Percentiles rank a stretch among this genome's conserved stretches.
phyloP scores from a whole-genome alignment of 768 basidiomycete genomes.

The Collybiopsis confluens region DNA sequence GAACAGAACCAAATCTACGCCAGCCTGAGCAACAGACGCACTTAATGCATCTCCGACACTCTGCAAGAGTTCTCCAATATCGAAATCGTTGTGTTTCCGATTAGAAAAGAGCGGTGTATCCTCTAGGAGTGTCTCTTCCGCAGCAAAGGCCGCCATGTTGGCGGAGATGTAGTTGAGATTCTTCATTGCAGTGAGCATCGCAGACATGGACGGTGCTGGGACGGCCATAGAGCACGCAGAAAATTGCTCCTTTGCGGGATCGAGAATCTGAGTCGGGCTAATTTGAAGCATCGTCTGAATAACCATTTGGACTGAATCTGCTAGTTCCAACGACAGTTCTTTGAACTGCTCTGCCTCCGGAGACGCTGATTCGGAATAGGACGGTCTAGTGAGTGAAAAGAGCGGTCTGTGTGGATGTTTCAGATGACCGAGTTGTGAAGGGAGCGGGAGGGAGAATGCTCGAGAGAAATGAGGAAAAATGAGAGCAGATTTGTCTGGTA shows the following conservation, averaged over 20 bases:
- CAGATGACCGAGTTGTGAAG: slow-evolving; percentile 72
- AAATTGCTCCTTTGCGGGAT: slow-evolving; percentile 91
- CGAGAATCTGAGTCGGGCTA: slow-evolving; percentile 84
- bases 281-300: slow-evolving; percentile 90
- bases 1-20: slow-evolving; percentile 88
- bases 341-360: slow-evolving; percentile 41
- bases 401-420: slow-evolving; percentile 57
- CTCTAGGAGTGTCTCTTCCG: slow-evolving; percentile 9
- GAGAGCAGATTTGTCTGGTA: slow-evolving; percentile 6
- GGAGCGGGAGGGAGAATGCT: slow-evolving; percentile 76
- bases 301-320: slow-evolving; percentile 86
- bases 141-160: slow-evolving; percentile 61
- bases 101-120: slow-evolving; percentile 13
- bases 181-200: slow-evolving; percentile 89
- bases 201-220: slow-evolving; percentile 83
- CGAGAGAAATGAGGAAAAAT: slow-evolving; percentile 59
- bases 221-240: slow-evolving; percentile 85
- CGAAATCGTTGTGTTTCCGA: slow-evolving; percentile 59
- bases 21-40: slow-evolving; percentile 75
- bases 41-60: slow-evolving; percentile 84
- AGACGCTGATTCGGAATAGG: slow-evolving; percentile 16
- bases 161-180: slow-evolving; percentile 90
- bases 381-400: slow-evolving; percentile 11
- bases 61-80: slow-evolving; percentile 88
- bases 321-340: slow-evolving; percentile 81